Percentiles rank a stretch among this genome's conserved stretches.
Conservation (phyloP, 2,329 filamentous ascomycete species). For the Pseudogymnoascus sp. region DNA sequence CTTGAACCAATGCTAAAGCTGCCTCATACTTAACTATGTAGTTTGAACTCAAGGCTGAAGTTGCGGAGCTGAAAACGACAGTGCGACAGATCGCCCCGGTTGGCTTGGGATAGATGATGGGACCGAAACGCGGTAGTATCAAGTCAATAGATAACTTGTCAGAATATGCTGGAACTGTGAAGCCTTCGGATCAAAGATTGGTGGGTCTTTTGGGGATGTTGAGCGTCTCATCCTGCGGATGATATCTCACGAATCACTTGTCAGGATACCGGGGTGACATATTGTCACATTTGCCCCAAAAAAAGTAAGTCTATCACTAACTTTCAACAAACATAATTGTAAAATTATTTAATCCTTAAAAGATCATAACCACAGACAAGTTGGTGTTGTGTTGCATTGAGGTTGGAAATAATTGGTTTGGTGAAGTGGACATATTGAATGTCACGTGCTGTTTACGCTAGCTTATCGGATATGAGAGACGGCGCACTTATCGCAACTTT, state of each 20-base stretch:
- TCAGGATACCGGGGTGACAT: background rate
- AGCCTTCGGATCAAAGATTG: background rate
- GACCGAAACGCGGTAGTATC: background rate
- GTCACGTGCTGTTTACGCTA: background rate
- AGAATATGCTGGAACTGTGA: background rate
- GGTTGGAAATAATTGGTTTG: background rate
- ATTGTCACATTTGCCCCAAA: background rate
- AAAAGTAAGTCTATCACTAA: background rate
- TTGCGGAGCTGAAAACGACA: background rate
- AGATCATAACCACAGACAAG: background rate
- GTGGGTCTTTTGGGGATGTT: background rate
- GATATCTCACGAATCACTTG: background rate
- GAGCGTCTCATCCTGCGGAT: background rate
- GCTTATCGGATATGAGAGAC: constrained; percentile 5
- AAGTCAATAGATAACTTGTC: background rate
- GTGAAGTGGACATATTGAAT: background rate
- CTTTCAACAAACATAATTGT: background rate
- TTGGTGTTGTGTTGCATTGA: background rate
- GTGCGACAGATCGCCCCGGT: background rate
- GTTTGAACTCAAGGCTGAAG: background rate
- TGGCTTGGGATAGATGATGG: background rate
- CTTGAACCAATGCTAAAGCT: background rate
- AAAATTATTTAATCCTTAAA: background rate
- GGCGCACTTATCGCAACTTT: constrained; percentile 7
- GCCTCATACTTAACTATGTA: background rate